Evolutionary conservation across 2,329 filamentous ascomycete genomes (phyloP), one percentile per base, ranked within the genome.

Genomic region (Phyllosticta citribraziliensis): DNA sequence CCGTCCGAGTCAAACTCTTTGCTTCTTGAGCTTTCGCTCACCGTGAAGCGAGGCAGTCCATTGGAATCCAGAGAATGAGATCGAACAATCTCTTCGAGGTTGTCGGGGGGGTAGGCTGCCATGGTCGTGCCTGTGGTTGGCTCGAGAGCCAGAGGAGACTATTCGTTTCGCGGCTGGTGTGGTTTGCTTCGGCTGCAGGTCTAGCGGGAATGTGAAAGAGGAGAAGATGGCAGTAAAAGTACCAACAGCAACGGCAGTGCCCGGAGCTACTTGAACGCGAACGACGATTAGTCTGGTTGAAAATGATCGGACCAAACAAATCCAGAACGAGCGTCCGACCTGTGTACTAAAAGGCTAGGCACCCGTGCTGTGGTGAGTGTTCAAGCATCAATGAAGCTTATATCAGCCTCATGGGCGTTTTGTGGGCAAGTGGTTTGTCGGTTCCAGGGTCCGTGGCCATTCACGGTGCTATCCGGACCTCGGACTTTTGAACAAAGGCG

Each of bases 1-100:
- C 40, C 40, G 8, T 47, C 58, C 6, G 58, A 60, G 24, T 50
- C 58, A n/a, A 60, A 60, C 9, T 20, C 52, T 54, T 60, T 54
- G 40, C 58, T 60, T 24, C 35, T 56, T n/a, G 58, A 60, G 25
- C 40, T 47, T 8, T 47, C 40, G 40, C 40, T 47, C 3, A n/a
- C 40, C 14, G 40, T 47, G 14, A 47, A 47, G 17, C 40, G 40
- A 2, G 14, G 40, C 6, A 17, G 40, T 47, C 40, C 40, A n/a
- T 19, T 25, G 1, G 53, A 60, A 22, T 60, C 24, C 14, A 53
- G 40, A 2, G 58, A 60, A 2, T 55, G 58, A 11, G 58, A 55
- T 14, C 58, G 58, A n/a, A 60, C 58, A 35, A 56, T 51, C 24
- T 56, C 58, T 24, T 56, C 40, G 5, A 47, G 14, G n/a, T n/a